Conservation (phyloP, 2,329 filamentous ascomycete genomes). For the Colletotrichum sp. region DNA sequence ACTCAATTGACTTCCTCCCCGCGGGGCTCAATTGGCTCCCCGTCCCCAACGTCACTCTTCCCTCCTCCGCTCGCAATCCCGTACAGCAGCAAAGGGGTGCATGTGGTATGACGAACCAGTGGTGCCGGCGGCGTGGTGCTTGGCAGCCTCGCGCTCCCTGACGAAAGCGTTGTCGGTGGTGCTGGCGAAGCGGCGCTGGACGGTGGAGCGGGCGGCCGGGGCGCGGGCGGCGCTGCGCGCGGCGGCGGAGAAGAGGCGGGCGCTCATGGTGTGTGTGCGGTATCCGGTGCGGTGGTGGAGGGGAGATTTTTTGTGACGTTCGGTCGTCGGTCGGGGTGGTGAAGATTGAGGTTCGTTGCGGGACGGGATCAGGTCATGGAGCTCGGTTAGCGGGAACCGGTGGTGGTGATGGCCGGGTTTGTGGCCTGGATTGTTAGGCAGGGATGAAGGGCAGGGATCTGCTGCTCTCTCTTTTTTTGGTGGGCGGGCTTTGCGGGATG, state of each 20-base stretch:
- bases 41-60: not conserved
- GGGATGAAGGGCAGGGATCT: not conserved
- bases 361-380: conserved; percentile 26
- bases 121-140: conserved; percentile 85
- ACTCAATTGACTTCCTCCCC: not conserved
- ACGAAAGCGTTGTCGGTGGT: conserved; percentile 89
- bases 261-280: conserved; percentile 49
- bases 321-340: conserved; percentile 8
- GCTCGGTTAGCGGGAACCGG: conserved; percentile 20
- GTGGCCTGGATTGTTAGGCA: conserved; percentile 19
- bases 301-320: not conserved
- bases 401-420: not conserved
- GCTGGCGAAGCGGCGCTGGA: conserved; percentile 77
- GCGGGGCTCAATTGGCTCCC: not conserved
- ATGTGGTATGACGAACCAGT: conserved; percentile 69
- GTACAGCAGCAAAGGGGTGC: not conserved
- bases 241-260: conserved; percentile 61
- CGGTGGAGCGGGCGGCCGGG: conserved; percentile 54
- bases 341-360: conserved; percentile 13
- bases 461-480: not conserved
- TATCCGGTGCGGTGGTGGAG: conserved; percentile 15
- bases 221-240: conserved; percentile 64
- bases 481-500: conserved; percentile 7
- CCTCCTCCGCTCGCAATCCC: too few relatives aligned
- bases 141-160: conserved; percentile 87